Base-by-base conservation (phyloP, 2,329 filamentous ascomycete genomes). In the Cladobotryum mycophilum region DNA sequence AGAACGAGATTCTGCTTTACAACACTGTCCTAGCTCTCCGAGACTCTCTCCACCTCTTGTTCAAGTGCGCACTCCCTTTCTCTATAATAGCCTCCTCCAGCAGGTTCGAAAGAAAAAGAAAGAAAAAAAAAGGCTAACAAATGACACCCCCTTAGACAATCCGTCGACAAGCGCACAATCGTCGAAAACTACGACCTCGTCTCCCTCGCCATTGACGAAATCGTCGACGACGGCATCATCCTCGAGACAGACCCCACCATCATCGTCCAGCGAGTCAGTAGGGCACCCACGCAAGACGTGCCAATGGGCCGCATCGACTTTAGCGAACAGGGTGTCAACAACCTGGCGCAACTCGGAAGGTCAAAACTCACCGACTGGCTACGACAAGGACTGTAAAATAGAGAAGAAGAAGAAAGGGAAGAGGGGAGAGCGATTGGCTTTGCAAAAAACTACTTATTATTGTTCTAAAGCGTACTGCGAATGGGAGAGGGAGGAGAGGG, bases 101-200 rank as follows among this genome's bases (percentile, higher is more conserved):
- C n/a, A n/a, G n/a, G n/a, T n/a, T n/a, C n/a, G n/a, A n/a, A n/a
- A n/a, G n/a, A n/a, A n/a, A n/a, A n/a, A n/a, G n/a, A 48, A 12
- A 6, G 14, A 8, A n/a, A 20, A 30, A 30, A 8, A 6, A 11
- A 30, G 6, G 25, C 25, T 30, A 8, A 30, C 9, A 30, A 30
- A 5, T 51, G 45, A 50, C n/a, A n/a, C n/a, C 3, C 20, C 18
- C 11, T n/a, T 59, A 96, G 89, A 71, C 92, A 95, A 79, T 89
- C 89, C 34, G 91, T 95, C 46, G 93, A 99, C 76, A 96, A 96
- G 80, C 86, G 93, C 59, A 97, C 93, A 52, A 90, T 97, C 59
- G 86, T 97, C 64, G 93, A 99, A 73, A 97, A 97, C 80, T 99
- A 97, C 76, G 93, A 97, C 70, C 81, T 97, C 18, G 88, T 96